These are phyloP conservation scores for Russula sp. DNA, from an alignment of 768 basidiomycete genomes.

Conservation along the genomic window DNA sequence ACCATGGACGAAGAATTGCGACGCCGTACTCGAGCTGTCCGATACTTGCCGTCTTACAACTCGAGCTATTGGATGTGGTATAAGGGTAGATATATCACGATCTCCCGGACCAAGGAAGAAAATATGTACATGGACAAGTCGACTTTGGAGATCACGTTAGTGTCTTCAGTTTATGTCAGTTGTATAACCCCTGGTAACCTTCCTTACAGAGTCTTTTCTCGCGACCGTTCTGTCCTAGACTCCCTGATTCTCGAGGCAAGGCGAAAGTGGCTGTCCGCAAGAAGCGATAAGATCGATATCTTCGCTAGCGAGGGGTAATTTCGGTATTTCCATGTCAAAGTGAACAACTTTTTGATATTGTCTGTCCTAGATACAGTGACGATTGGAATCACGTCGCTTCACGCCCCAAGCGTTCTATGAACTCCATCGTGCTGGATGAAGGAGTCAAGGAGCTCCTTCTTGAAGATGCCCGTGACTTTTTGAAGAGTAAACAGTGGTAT, in stretches of 20 bases:
- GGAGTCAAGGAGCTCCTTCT: conserved; percentile 59
- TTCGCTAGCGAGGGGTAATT: conserved; percentile 41
- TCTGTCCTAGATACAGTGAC: conserved; percentile 21
- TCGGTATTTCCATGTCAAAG: not conserved
- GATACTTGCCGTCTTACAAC: conserved; percentile 38
- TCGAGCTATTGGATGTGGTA: conserved; percentile 42
- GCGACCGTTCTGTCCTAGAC: conserved; percentile 20
- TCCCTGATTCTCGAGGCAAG: conserved; percentile 18
- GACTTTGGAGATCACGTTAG: conserved; percentile 38
- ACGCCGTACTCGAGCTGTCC: conserved; percentile 25
- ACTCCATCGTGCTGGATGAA: conserved; percentile 63
- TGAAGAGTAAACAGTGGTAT: conserved; percentile 67
- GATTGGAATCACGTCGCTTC: conserved; percentile 50
- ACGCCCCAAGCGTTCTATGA: conserved; percentile 56
- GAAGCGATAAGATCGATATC: conserved; percentile 27
- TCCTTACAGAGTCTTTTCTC: conserved; percentile 8
- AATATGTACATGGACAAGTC: conserved; percentile 33
- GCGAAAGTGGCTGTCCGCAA: conserved; percentile 7
- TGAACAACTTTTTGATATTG: not conserved
- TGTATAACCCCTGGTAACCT: conserved; percentile 1
- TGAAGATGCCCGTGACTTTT: conserved; percentile 64
- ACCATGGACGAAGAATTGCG: conserved; percentile 10
- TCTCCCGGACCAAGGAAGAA: conserved; percentile 33
- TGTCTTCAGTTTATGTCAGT: not conserved
- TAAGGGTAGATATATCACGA: conserved; percentile 29